Evolutionary conservation across 1,284 basidiomycete genomes (phyloP).

Genomic region (Malassezia cuniculi): DNA sequence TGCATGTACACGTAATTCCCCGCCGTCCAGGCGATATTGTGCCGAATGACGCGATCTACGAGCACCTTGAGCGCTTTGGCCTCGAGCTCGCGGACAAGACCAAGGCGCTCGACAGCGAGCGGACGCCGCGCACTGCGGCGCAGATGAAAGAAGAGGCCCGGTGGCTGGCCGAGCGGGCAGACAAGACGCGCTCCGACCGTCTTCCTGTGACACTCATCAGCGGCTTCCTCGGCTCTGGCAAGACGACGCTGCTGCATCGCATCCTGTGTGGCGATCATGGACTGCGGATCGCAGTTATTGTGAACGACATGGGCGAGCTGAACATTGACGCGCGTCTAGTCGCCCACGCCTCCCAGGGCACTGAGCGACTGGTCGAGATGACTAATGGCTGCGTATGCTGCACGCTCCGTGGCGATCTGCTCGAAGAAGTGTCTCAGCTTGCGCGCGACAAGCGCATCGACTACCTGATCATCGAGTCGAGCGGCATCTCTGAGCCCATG

Average conservation of each 20-base stretch:
- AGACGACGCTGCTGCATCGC: constrained; percentile 48
- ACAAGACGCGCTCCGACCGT: constrained; percentile 12
- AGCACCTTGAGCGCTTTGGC: constrained; percentile 21
- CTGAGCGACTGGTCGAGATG: constrained; percentile 48
- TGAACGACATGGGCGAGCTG: constrained; percentile 48
- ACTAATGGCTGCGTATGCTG: constrained; percentile 50
- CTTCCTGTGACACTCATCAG: constrained; percentile 49
- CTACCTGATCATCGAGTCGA: constrained; percentile 48
- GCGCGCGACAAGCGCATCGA: constrained; percentile 46
- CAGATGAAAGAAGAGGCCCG: constrained; percentile 31
- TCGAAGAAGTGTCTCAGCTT: constrained; percentile 48
- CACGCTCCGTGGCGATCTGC: constrained; percentile 48
- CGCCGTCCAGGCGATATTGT: constrained; percentile 31
- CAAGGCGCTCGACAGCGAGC: constrained; percentile 22
- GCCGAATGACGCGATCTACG: constrained; percentile 35
- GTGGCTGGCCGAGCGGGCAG: constrained; percentile 14
- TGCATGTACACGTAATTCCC: constrained; percentile 43
- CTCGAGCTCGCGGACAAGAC: constrained; percentile 16
- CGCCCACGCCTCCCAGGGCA: constrained; percentile 46
- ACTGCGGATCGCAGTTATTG: constrained; percentile 46
- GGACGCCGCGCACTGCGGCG: constrained; percentile 21
- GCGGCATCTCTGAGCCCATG: constrained; percentile 49
- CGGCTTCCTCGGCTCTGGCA: constrained; percentile 49
- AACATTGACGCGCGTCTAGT: constrained; percentile 48
- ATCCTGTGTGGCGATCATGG: constrained; percentile 48